Percentiles rank a stretch among this genome's conserved stretches.
Conservation (phyloP, 495 filamentous ascomycete genomes). For the Aspergillus bertholletiae region DNA sequence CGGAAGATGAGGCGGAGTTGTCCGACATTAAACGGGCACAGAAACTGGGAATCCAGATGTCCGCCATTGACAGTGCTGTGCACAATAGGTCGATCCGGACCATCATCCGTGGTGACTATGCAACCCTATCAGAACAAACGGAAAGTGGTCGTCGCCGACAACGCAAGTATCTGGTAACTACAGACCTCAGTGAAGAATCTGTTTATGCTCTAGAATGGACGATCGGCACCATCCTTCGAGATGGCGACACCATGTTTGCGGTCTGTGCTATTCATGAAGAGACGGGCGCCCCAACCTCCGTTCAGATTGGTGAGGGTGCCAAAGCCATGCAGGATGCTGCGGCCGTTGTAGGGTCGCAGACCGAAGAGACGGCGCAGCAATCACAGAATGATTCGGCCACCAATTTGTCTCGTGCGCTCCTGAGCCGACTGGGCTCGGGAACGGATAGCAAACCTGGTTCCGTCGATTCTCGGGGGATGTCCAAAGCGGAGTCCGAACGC, state of each 20-base stretch:
- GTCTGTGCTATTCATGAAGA: conserved; percentile 93
- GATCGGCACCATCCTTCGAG: conserved; percentile 89
- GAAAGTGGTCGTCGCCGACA: conserved; percentile 69
- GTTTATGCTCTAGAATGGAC: conserved; percentile 96
- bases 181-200: conserved; percentile 88
- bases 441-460: conserved; percentile 42
- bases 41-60: conserved; percentile 73
- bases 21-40: conserved; percentile 84
- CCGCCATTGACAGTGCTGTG: conserved; percentile 67
- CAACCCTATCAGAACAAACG: conserved; percentile 66
- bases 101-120: conserved; percentile 83
- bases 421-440: conserved; percentile 33
- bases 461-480: conserved; percentile 37
- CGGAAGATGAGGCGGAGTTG: conserved; percentile 81
- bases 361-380: conserved; percentile 35
- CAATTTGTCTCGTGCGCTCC: conserved; percentile 28
- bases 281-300: conserved; percentile 31
- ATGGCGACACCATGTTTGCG: conserved; percentile 89
- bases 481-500: conserved; percentile 72
- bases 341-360: conserved; percentile 52
- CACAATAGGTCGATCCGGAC: conserved; percentile 82
- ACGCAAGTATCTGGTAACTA: conserved; percentile 87
- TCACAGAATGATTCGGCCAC: conserved; percentile 22
- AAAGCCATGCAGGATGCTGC: conserved; percentile 70
- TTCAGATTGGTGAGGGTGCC: conserved; percentile 55